Percentiles rank a stretch among this genome's conserved stretches.
Evolutionary conservation across 2,329 filamentous ascomycete genomes (phyloP).

Genomic region (Pseudocercospora musae): DNA sequence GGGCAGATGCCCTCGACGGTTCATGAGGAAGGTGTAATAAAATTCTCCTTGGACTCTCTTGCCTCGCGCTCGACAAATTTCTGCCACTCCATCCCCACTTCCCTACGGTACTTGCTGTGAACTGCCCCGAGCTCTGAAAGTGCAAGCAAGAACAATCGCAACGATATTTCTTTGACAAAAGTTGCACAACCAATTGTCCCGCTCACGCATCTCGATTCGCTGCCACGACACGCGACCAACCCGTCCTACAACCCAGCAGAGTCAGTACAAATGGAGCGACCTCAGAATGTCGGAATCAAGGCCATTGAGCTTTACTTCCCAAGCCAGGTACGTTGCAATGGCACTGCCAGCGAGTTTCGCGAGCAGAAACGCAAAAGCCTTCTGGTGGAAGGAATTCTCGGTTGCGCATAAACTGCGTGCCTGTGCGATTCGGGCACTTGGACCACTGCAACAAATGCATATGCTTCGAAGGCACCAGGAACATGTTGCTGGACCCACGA

Average conservation of each 20-base stretch:
- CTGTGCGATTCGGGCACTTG: background rate
- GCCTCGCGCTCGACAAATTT: background rate
- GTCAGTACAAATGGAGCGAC: constrained; percentile 23
- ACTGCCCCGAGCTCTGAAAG: background rate
- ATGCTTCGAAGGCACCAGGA: background rate
- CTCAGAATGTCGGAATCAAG: constrained; percentile 53
- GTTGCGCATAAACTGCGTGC: background rate
- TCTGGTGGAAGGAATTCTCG: background rate
- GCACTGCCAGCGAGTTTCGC: background rate
- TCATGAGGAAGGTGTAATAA: background rate
- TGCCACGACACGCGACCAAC: constrained; percentile 11
- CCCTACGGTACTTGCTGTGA: background rate
- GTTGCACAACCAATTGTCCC: background rate
- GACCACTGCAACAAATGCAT: background rate
- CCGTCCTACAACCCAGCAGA: constrained; percentile 1
- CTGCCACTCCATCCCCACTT: background rate
- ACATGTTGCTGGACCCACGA: background rate
- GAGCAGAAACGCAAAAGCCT: background rate
- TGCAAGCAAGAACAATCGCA: constrained; percentile 8
- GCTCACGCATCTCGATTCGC: constrained; percentile 3
- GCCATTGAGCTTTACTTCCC: constrained; percentile 55
- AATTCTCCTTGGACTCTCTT: background rate
- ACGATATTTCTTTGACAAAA: constrained; percentile 9
- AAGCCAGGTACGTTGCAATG: constrained; percentile 44
- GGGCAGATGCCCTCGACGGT: background rate